These are phyloP conservation scores for Penicillium sp. DNA, from an alignment of 2,329 filamentous ascomycete genomes.

Conservation along the genomic window DNA sequence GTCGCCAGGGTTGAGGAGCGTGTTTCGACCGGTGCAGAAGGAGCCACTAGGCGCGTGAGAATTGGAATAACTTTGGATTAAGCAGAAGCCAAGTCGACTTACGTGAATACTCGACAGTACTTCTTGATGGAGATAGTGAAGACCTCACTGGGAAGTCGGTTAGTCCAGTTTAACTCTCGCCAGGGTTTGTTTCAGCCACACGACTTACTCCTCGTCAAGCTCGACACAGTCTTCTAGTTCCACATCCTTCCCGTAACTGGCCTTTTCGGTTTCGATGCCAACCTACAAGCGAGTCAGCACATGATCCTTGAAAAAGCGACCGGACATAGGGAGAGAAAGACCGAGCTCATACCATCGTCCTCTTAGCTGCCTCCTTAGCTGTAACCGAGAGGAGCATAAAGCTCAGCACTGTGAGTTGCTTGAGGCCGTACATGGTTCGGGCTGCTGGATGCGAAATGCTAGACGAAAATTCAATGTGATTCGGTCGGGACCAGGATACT, in stretches of 20 bases:
- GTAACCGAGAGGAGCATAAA: constrained; percentile 23
- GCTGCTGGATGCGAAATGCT: not conserved
- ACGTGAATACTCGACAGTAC: constrained; percentile 29
- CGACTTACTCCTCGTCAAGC: constrained; percentile 26
- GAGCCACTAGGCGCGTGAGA: constrained; percentile 14
- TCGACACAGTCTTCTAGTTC: constrained; percentile 23
- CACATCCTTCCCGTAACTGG: constrained; percentile 22
- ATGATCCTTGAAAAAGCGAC: not conserved
- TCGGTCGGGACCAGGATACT: not conserved
- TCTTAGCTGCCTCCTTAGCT: constrained; percentile 14
- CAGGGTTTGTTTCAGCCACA: not conserved
- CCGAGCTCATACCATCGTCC: constrained; percentile 14
- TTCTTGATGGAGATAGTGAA: constrained; percentile 24
- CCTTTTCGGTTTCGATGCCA: constrained; percentile 22
- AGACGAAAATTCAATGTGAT: not conserved
- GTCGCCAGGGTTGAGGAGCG: constrained; percentile 21
- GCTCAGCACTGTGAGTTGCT: constrained; percentile 23
- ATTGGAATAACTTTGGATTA: not conserved
- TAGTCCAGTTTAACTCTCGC: not conserved
- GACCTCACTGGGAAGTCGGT: constrained; percentile 14
- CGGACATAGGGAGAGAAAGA: not conserved
- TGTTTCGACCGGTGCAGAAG: constrained; percentile 26
- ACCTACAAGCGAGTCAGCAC: constrained; percentile 16
- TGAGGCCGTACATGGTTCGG: constrained; percentile 25
- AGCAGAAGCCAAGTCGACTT: not conserved